A percentile compares a stretch with the other conserved stretches of the same genome.
These are phyloP conservation scores for Leptographium galeiforme DNA, from an alignment of 2,329 filamentous ascomycete genomes.

Conservation along the genomic window DNA sequence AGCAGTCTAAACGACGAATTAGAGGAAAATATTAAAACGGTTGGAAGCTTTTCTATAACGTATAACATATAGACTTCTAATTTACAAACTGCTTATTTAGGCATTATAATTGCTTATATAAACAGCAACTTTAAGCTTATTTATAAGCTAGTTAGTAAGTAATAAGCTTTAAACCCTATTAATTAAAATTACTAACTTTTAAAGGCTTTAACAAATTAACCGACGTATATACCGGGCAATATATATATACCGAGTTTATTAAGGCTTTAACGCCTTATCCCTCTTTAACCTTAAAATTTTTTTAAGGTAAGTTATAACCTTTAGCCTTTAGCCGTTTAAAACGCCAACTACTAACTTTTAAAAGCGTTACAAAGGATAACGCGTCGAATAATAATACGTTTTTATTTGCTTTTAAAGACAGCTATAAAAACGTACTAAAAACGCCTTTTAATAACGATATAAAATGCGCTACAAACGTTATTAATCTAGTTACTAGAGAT, in stretches of 20 bases:
- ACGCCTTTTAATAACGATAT: too few species aligned
- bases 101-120: background rate
- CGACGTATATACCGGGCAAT: background rate
- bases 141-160: background rate
- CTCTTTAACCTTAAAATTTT: background rate
- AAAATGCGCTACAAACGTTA: too few species aligned
- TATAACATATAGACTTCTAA: background rate
- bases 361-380: too few species aligned
- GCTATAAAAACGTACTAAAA: too few species aligned
- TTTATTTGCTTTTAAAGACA: too few species aligned
- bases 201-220: background rate
- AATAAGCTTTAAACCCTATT: background rate
- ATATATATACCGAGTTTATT: background rate
- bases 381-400: too few species aligned
- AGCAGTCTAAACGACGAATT: background rate
- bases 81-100: background rate
- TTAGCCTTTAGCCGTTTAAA: too few species aligned
- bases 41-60: too few species aligned
- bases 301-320: background rate
- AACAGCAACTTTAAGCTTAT: background rate
- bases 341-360: too few species aligned
- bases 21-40: too few species aligned
- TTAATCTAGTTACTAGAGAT: too few species aligned
- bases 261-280: background rate
- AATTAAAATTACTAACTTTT: too few species aligned